Evolutionary conservation across 139 green algal genomes (phyloP).

Genomic region (Asterochloris sp.): DNA sequence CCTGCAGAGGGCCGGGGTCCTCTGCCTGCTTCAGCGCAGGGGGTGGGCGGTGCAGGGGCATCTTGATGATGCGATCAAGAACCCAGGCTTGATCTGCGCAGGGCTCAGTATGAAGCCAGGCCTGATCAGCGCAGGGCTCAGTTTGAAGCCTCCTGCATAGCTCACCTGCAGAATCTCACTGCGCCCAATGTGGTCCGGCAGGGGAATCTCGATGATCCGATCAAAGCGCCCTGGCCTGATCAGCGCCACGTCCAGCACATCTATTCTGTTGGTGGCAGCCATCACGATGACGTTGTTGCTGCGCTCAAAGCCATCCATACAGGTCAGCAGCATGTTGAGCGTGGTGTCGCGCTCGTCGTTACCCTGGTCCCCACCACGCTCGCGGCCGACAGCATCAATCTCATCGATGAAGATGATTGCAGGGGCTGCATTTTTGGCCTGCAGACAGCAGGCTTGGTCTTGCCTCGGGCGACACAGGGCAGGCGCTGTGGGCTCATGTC

Average conservation of each 20-base stretch:
- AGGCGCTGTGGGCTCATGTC: neutral
- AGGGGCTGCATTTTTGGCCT: conserved; percentile 72
- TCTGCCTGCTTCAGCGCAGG: too few species aligned
- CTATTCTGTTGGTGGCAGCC: conserved; percentile 88
- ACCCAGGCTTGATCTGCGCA: conserved; percentile 71
- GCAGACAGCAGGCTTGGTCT: neutral
- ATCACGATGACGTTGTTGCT: conserved; percentile 83
- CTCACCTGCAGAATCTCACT: conserved; percentile 66
- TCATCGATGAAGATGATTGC: conserved; percentile 98
- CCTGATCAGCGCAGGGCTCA: conserved; percentile 71
- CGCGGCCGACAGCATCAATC: conserved; percentile 86
- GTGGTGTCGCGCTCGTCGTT: conserved; percentile 95
- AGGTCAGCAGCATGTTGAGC: conserved; percentile 90
- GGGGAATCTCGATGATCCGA: conserved; percentile 70
- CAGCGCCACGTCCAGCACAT: conserved; percentile 90
- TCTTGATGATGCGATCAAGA: too few species aligned
- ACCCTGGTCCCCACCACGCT: conserved; percentile 57
- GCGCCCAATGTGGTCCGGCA: conserved; percentile 75
- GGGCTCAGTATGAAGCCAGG: conserved; percentile 49
- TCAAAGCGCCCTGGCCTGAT: conserved; percentile 86
- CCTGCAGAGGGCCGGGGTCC: too few species aligned
- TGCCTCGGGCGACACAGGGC: neutral
- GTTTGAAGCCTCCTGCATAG: neutral
- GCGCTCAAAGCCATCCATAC: conserved; percentile 90
- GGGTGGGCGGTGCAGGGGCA: too few species aligned